Evolutionary conservation across 2,329 filamentous ascomycete species (phyloP), one percentile per base, ranked within the genome.

Genomic region (Falciphora oryzae): DNA sequence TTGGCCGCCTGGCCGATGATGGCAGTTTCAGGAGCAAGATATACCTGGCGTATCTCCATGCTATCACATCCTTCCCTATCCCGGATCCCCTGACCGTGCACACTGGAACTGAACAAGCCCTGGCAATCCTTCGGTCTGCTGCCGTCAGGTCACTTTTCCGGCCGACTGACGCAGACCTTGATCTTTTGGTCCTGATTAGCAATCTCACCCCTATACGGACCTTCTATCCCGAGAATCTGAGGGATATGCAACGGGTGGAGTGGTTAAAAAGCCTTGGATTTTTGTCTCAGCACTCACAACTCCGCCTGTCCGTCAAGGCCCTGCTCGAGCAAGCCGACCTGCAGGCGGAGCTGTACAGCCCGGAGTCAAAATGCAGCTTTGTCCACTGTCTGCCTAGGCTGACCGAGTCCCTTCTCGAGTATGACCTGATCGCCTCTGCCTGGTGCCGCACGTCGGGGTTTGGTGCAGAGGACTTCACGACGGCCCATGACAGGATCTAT

Each of bases 31-130:
- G 80, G 16, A 83, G 82, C 70, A 84, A 81, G 63, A 73, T 89
- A 0, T 77, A 80, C n/a, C 72, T 85, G 0, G 75, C 75, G 11
- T 81, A 82, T 35, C 71, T 88, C 0, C 84, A 88, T 66, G 83
- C 80, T 0, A 64, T 86, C 0, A 88, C 85, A 0, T 83, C 84
- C 0, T 78, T 79, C 61, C 82, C 76, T 29, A 71, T 85, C 0
- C 79, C 81, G 0, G 85, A 88, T 67, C 73, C 72, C 0, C 73
- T 87, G 0, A 83, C 80, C 0, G 61, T 68, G 0, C 71, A 73
- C 5, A 88, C 83, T 0, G 85, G 86, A 0, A 85, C 83, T 0
- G 84, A 88, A 66, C 72, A 82, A 58, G 81, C 84, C 0, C 68
- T 88, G 0, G 66, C 69, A 0, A 82, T 85, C 1, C 70, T 88